phyloP scores from a whole-genome alignment of 169 alveolate species.

The Toxoplasma gondii region DNA sequence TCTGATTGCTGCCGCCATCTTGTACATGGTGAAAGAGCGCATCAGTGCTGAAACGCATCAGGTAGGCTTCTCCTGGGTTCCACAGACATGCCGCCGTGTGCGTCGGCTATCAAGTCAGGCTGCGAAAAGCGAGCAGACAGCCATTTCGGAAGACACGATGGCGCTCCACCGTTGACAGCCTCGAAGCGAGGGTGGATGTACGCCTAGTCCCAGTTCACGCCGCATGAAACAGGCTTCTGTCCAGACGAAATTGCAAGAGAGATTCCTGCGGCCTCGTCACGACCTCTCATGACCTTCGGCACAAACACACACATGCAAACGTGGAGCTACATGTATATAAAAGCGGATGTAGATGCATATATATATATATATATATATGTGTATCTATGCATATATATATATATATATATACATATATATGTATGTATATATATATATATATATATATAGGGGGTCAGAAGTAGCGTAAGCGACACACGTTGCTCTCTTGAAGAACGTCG shows the following conservation, averaged over 20 bases:
- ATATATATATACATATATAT: background rate
- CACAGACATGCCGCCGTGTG: background rate
- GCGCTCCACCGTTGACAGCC: no score
- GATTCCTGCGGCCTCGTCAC: no score
- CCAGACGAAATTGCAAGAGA: no score
- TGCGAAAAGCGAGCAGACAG: background rate
- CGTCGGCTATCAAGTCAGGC: no score
- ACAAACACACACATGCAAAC: no score
- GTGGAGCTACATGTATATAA: background rate
- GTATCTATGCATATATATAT: background rate
- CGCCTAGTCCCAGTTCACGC: no score
- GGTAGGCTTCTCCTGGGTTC: background rate
- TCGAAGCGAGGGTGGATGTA: no score
- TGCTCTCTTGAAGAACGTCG: background rate
- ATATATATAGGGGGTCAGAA: background rate
- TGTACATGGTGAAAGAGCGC: slow-evolving; percentile 49
- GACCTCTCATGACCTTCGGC: no score
- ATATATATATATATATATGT: background rate
- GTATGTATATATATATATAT: background rate
- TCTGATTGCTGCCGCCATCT: slow-evolving; percentile 30
- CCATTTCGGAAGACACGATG: background rate
- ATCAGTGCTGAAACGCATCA: background rate
- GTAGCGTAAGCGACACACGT: background rate
- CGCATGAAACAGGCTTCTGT: no score
- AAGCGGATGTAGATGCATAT: background rate